Percentiles rank a stretch among this genome's conserved stretches.
These are phyloP conservation scores for Avena sativa DNA, from an alignment of 176 grass and related monocot genomes.

Conservation along the genomic window DNA sequence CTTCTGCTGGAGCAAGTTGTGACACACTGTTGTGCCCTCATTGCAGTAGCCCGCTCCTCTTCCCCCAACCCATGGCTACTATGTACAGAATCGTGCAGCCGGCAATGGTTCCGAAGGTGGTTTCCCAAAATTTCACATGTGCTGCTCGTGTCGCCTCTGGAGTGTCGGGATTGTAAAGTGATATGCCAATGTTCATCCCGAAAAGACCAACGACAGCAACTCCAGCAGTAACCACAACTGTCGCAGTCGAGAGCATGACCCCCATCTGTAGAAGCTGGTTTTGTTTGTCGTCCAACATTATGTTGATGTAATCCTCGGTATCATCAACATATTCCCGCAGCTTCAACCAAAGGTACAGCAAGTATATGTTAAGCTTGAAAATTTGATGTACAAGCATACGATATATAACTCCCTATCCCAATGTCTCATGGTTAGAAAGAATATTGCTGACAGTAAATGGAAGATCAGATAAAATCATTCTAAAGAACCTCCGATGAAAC, in stretches of 20 bases:
- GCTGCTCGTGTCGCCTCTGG: slow-evolving; percentile 10
- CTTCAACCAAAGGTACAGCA: slow-evolving; percentile 37
- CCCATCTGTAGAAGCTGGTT: slow-evolving; percentile 81
- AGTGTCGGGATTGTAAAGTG: slow-evolving; percentile 44
- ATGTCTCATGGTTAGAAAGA: not conserved
- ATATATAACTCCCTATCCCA: not conserved
- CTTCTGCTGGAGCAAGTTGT: not conserved
- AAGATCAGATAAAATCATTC: not conserved
- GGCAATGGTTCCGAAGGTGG: slow-evolving; percentile 55
- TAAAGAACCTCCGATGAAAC: slow-evolving; percentile 5
- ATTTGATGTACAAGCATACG: not conserved
- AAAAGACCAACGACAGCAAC: slow-evolving; percentile 70
- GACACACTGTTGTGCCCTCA: slow-evolving; percentile 4
- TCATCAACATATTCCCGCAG: slow-evolving; percentile 77
- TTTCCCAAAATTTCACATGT: slow-evolving; percentile 69
- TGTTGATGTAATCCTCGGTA: slow-evolving; percentile 81
- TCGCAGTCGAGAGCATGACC: slow-evolving; percentile 73
- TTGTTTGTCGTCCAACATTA: slow-evolving; percentile 77
- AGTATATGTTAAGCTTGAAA: not conserved
- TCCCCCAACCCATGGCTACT: slow-evolving; percentile 67
- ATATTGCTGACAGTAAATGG: not conserved
- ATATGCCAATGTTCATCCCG: slow-evolving; percentile 77
- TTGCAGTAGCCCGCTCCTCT: slow-evolving; percentile 71
- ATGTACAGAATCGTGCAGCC: slow-evolving; percentile 61
- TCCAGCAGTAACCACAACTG: slow-evolving; percentile 68